Evolutionary conservation across 176 grass and related monocot genomes (phyloP).

Genomic region (Oryza meyeriana): DNA sequence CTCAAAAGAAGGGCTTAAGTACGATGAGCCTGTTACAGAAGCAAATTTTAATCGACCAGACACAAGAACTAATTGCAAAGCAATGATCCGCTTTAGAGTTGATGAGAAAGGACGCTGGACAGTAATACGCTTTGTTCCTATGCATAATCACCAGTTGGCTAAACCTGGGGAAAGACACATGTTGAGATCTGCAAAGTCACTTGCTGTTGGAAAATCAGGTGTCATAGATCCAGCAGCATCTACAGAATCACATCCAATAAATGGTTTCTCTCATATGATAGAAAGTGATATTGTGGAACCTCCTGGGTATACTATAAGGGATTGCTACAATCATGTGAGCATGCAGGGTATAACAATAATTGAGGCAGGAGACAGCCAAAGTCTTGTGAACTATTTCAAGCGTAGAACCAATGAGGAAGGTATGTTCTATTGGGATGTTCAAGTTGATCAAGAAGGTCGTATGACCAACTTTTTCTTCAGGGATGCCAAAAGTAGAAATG

Average conservation of each 20-base stretch:
- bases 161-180: conserved; percentile 85
- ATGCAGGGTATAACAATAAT: conserved; percentile 53
- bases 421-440: conserved; percentile 88
- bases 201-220: conserved; percentile 59
- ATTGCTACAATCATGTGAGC: conserved; percentile 65
- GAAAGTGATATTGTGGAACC: conserved; percentile 43
- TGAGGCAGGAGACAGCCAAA: conserved; percentile 65
- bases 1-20: conserved; percentile 90
- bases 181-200: conserved; percentile 67
- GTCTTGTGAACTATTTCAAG: conserved; percentile 77
- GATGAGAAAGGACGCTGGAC: conserved; percentile 76
- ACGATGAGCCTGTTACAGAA: conserved; percentile 76
- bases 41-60: conserved; percentile 79
- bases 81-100: conserved; percentile 83
- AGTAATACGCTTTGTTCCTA: conserved; percentile 70
- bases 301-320: conserved; percentile 57
- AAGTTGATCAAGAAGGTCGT: conserved; percentile 75
- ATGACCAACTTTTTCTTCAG: conserved; percentile 81
- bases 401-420: conserved; percentile 73
- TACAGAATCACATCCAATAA: conserved; percentile 24
- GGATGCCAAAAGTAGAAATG: conserved; percentile 69
- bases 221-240: conserved; percentile 41
- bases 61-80: conserved; percentile 85
- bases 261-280: conserved; percentile 35
- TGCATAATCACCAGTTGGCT: conserved; percentile 82